phyloP scores from a whole-genome alignment of 345 rosid genomes.

The Rhodamnia rubescens region DNA sequence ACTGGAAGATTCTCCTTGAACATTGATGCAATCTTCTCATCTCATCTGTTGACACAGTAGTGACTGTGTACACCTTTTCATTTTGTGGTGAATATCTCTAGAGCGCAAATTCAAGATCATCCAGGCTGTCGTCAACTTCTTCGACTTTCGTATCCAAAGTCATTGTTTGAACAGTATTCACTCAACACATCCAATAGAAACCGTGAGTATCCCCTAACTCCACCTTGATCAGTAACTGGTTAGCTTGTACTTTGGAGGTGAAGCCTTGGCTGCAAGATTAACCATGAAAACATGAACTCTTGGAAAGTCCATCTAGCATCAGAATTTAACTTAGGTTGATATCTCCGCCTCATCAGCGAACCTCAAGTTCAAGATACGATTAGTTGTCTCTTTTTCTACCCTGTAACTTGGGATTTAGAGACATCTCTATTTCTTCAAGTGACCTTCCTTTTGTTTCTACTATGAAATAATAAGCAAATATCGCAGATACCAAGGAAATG shows the following conservation, averaged over 20 bases:
- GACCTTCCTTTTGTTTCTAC: constrained; percentile 76
- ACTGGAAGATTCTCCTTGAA: not conserved
- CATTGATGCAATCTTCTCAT: not conserved
- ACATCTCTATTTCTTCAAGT: constrained; percentile 69
- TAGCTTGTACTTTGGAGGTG: not conserved
- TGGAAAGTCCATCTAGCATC: not conserved
- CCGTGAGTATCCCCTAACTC: not conserved
- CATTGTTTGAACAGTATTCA: not conserved
- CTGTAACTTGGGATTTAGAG: constrained; percentile 24
- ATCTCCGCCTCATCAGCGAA: not conserved
- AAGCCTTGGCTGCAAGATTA: not conserved
- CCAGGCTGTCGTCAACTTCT: not conserved
- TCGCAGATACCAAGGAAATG: constrained; percentile 51
- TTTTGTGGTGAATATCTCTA: not conserved
- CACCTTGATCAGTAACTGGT: not conserved
- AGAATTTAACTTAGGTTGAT: not conserved
- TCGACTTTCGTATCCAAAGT: not conserved
- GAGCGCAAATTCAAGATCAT: not conserved
- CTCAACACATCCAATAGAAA: not conserved
- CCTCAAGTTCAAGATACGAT: not conserved
- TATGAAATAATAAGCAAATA: constrained; percentile 33
- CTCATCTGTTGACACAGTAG: not conserved
- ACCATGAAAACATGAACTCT: not conserved
- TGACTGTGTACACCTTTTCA: not conserved
- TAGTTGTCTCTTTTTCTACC: not conserved